phyloP scores from a whole-genome alignment of 257 asterid species.

The Ocimum tenuiflorum region DNA sequence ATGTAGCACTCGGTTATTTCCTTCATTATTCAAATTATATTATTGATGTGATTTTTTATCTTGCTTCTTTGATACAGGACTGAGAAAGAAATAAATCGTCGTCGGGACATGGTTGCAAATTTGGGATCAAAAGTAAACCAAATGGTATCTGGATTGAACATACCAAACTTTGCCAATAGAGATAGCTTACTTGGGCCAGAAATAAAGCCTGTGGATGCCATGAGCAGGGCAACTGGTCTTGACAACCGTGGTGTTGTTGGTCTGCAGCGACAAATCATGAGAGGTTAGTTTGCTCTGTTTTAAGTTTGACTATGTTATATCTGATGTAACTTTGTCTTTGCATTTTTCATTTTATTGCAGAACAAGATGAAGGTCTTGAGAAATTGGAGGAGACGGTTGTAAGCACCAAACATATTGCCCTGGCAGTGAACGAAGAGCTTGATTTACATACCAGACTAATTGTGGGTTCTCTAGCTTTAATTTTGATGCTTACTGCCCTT shows the following conservation, averaged over 20 bases:
- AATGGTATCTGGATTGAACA: conserved; percentile 72
- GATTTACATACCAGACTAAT: conserved; percentile 71
- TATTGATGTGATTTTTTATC: conserved; percentile 1
- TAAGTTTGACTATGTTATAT: background rate
- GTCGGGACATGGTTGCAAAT: conserved; percentile 57
- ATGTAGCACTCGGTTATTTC: background rate
- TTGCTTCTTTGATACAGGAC: conserved; percentile 34
- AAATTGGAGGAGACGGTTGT: conserved; percentile 70
- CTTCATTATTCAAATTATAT: background rate
- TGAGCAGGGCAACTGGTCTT: conserved; percentile 58
- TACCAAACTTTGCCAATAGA: conserved; percentile 71
- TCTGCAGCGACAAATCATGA: conserved; percentile 80
- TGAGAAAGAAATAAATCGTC: conserved; percentile 72
- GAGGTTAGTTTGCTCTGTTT: conserved; percentile 37
- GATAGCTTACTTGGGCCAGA: conserved; percentile 94
- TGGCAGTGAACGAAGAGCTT: conserved; percentile 87
- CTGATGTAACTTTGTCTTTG: background rate
- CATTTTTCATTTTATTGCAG: conserved; percentile 31
- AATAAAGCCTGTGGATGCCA: conserved; percentile 64
- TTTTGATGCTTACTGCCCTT: background rate
- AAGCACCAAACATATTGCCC: conserved; percentile 82
- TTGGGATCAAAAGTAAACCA: conserved; percentile 62
- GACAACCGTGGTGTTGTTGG: conserved; percentile 71
- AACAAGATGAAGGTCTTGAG: conserved; percentile 84
- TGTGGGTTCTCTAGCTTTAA: conserved; percentile 38